phyloP scores from a whole-genome alignment of 2,329 filamentous ascomycete species.

The Fusarium heterosporum region DNA sequence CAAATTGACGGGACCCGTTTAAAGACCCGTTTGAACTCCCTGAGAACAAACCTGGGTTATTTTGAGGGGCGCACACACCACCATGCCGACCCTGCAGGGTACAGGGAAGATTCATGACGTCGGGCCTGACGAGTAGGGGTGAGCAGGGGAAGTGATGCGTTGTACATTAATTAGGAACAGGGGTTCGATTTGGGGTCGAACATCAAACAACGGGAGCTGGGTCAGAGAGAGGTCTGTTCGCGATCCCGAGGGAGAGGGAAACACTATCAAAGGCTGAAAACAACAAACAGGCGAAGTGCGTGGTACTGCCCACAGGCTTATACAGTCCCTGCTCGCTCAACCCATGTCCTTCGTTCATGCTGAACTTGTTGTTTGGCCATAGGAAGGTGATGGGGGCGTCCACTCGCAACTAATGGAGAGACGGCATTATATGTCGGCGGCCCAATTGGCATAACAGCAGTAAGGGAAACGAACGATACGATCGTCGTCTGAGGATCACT shows the following conservation, averaged over 20 bases:
- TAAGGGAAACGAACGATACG: constrained; percentile 40
- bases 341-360: constrained; percentile 23
- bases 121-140: constrained; percentile 31
- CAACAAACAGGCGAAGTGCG: constrained; percentile 20
- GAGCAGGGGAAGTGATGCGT: constrained; percentile 31
- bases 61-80: constrained; percentile 43
- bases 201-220: constrained; percentile 37
- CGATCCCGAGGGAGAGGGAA: constrained; percentile 42
- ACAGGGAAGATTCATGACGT: constrained; percentile 45
- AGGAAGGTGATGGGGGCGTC: constrained; percentile 43
- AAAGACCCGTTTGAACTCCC: constrained; percentile 23
- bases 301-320: constrained; percentile 20
- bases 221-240: constrained; percentile 48
- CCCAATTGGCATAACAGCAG: constrained; percentile 32
- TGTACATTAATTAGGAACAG: constrained; percentile 38
- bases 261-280: constrained; percentile 35
- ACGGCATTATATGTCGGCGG: constrained; percentile 37
- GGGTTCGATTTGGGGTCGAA: constrained; percentile 33
- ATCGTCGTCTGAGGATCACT: constrained; percentile 39
- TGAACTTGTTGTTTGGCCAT: constrained; percentile 20
- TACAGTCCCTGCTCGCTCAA: constrained; percentile 24
- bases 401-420: constrained; percentile 38
- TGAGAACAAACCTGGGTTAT: constrained; percentile 28
- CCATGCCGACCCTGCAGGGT: constrained; percentile 42
- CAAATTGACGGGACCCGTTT: constrained; percentile 39